Evolutionary conservation across 225 moss, liverwort and hornwort genomes (phyloP), one percentile per base, ranked within the genome.

Genomic region (Marchantia paleacea): DNA sequence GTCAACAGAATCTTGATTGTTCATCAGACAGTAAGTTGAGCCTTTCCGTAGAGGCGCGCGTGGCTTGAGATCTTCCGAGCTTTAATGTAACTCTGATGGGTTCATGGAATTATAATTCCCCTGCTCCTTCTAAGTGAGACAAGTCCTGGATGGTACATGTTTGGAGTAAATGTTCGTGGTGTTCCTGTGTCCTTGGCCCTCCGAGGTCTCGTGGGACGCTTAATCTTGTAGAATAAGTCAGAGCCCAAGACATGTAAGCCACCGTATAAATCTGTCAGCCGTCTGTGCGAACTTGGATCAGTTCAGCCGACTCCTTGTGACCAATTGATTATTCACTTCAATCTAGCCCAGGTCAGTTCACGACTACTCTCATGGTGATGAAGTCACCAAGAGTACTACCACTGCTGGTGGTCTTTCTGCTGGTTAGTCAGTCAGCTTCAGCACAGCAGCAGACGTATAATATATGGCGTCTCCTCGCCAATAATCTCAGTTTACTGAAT

Each of bases 401-500:
- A 12, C 52, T 67, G 24, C 7, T 78, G 1, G 49, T 78, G 15
- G 78, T 66, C 51, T 47, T 50, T 66, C 78, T 78, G 49, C 61
- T 78, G 52, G 25, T 67, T 10, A 52, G 65, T 25, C 64, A 49
- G 7, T 78, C 78, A 22, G 65, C 78, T 29, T 50, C 78, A 78
- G 78, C 64, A 25, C 64, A 64, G 64, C 14, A 12, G 14, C 65
- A 65, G 26, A 77, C 77, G n/a, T 77, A 20, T 28, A 47, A 66
- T 24, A 28, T 78, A 52, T 78, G 78, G 78, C 50, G 66, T 26
- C 64, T 78, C 25, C 49, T 62, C 51, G 78, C 51, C n/a, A 65
- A 61, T 52, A 78, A 78, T 66, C 78, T 78, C 49, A 78, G 78
- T 30, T 51, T 52, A n/a, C 51, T 78, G 52, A 78, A 50, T 20